Evolutionary conservation across 345 rosid species (phyloP).

Genomic region (Citrus medica): DNA sequence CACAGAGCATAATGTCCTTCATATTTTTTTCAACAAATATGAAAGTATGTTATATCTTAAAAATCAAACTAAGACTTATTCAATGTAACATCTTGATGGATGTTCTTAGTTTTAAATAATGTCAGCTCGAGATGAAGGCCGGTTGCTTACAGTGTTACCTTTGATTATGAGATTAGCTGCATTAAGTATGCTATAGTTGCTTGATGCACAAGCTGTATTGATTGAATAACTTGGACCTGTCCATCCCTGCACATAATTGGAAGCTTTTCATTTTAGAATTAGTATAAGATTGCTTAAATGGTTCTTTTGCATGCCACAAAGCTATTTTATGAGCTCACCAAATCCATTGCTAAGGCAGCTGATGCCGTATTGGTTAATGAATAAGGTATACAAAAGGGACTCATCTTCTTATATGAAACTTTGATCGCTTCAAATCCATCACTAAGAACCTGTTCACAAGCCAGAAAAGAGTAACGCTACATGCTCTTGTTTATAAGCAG

Average conservation of each 20-base stretch:
- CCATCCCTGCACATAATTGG: conserved; percentile 43
- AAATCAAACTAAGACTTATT: too few relatives aligned
- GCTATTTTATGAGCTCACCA: conserved; percentile 22
- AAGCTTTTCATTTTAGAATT: neutral
- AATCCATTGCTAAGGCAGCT: conserved; percentile 57
- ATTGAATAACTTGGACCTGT: conserved; percentile 63
- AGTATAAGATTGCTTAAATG: too few relatives aligned
- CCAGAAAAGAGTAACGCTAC: neutral
- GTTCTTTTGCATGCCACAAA: neutral
- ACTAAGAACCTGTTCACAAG: conserved; percentile 29
- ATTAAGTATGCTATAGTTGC: conserved; percentile 56
- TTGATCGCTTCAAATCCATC: conserved; percentile 47
- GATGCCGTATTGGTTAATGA: conserved; percentile 57
- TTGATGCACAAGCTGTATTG: conserved; percentile 56
- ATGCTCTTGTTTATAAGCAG: neutral
- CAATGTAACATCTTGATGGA: neutral
- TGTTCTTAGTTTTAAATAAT: too few relatives aligned
- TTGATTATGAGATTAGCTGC: conserved; percentile 55
- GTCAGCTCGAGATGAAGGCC: neutral
- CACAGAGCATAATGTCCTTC: too few relatives aligned
- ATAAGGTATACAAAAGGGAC: conserved; percentile 54
- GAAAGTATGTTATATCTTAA: too few relatives aligned
- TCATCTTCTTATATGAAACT: conserved; percentile 47
- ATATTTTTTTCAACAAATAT: too few relatives aligned
- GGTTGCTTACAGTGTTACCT: conserved; percentile 51